phyloP scores from a whole-genome alignment of 495 filamentous ascomycete species.

The Penicillium macrosclerotiorum region DNA sequence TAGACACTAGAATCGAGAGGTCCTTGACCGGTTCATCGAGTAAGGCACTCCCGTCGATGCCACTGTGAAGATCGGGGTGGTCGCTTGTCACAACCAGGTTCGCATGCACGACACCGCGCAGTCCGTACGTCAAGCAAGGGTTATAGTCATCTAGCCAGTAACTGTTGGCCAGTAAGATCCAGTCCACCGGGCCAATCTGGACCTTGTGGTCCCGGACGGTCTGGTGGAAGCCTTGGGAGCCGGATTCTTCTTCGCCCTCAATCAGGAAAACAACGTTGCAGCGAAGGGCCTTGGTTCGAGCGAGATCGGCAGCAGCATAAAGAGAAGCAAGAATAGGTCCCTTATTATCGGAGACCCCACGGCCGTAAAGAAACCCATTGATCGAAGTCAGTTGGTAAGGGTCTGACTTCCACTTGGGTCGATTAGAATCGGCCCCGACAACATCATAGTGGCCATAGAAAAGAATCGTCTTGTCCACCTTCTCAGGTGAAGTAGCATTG shows the following conservation, averaged over 20 bases:
- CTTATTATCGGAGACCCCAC: constrained; percentile 95
- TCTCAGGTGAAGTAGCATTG: constrained; percentile 50
- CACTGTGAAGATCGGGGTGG: constrained; percentile 88
- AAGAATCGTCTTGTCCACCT: constrained; percentile 80
- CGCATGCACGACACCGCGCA: constrained; percentile 92
- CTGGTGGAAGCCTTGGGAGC: constrained; percentile 82
- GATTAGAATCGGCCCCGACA: constrained; percentile 83
- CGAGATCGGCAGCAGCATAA: constrained; percentile 86
- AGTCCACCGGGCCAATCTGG: constrained; percentile 87
- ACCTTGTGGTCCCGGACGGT: constrained; percentile 73
- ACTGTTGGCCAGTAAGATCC: constrained; percentile 91
- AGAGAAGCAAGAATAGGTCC: constrained; percentile 90
- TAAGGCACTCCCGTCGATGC: constrained; percentile 87
- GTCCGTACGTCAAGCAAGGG: constrained; percentile 91
- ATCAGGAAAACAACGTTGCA: constrained; percentile 91
- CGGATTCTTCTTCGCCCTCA: constrained; percentile 95
- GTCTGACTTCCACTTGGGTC: constrained; percentile 75
- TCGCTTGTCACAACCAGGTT: constrained; percentile 82
- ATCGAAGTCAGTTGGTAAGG: constrained; percentile 83
- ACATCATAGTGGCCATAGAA: constrained; percentile 99
- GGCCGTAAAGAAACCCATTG: constrained; percentile 94
- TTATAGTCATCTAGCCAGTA: constrained; percentile 98
- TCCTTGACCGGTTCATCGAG: constrained; percentile 90
- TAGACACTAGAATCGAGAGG: constrained; percentile 74
- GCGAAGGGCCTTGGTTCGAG: constrained; percentile 70